These are phyloP conservation scores for Trypanosoma rangeli DNA, from an alignment of 208 protist genomes.

Conservation along the genomic window DNA sequence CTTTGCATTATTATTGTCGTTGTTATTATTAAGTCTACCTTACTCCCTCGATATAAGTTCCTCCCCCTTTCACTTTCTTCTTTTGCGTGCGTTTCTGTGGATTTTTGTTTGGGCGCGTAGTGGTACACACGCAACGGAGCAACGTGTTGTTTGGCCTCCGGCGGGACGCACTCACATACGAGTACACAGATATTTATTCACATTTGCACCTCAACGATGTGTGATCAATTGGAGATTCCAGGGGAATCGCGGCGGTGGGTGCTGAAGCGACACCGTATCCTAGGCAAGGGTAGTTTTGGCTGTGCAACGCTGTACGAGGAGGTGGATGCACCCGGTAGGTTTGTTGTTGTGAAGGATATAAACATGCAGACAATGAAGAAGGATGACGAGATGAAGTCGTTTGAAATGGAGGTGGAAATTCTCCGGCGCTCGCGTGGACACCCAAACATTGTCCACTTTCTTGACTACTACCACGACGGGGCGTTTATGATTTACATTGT, in stretches of 20 bases:
- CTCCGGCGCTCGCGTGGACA: slow-evolving; percentile 47
- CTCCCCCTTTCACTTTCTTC: too few species aligned
- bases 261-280: slow-evolving; percentile 54
- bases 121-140: too few species aligned
- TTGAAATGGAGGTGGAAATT: slow-evolving; percentile 60
- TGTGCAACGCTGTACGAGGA: slow-evolving; percentile 70
- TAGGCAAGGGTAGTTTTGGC: slow-evolving; percentile 84
- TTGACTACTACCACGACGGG: slow-evolving; percentile 58
- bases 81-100: too few species aligned
- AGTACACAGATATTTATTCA: background rate
- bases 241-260: slow-evolving; percentile 23
- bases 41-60: too few species aligned
- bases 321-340: slow-evolving; percentile 7
- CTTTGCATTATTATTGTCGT: too few species aligned
- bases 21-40: too few species aligned
- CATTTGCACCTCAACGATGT: background rate
- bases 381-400: slow-evolving; percentile 50
- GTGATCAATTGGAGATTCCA: slow-evolving; percentile 24
- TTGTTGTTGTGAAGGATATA: slow-evolving; percentile 80
- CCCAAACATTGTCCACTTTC: slow-evolving; percentile 64
- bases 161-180: slow-evolving; percentile 8
- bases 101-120: too few species aligned
- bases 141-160: too few species aligned
- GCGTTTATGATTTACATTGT: slow-evolving; percentile 72
- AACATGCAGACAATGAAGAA: slow-evolving; percentile 74